phyloP scores from a whole-genome alignment of 1,139 yeast species.

The Scheffersomyces titani region DNA sequence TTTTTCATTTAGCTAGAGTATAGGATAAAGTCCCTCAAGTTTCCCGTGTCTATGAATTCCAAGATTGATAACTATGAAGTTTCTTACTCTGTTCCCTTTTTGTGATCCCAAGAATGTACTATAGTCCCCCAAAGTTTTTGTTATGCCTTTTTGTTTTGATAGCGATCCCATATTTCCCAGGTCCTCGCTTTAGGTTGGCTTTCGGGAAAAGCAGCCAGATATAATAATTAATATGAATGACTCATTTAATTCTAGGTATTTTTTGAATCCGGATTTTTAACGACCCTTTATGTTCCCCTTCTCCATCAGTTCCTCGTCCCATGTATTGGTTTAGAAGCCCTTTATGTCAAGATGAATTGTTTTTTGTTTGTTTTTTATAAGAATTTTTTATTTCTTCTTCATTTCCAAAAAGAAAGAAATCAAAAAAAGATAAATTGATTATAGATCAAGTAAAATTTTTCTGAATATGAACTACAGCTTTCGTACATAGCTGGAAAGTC shows the following conservation, averaged over 20 bases:
- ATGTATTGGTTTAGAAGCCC: neutral
- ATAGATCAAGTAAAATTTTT: slow-evolving; percentile 1
- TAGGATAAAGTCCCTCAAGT: neutral
- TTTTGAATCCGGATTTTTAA: neutral
- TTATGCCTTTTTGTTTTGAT: neutral
- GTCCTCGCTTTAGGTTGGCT: neutral
- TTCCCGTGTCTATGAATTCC: neutral
- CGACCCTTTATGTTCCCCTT: neutral
- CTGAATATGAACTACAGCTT: slow-evolving; percentile 1
- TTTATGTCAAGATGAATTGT: neutral
- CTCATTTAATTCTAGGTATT: neutral
- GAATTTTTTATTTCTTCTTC: slow-evolving; percentile 1
- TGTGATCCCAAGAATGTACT: neutral
- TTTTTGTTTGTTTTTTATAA: slow-evolving; percentile 6
- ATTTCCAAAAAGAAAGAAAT: slow-evolving; percentile 4
- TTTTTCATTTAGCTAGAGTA: neutral
- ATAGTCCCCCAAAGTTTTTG: neutral
- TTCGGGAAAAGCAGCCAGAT: neutral
- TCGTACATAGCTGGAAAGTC: neutral
- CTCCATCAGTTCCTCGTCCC: neutral
- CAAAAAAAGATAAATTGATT: neutral
- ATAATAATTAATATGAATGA: neutral
- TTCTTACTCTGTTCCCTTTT: neutral
- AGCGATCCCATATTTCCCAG: neutral
- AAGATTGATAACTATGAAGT: neutral